Percentiles rank a stretch among this genome's conserved stretches.
These are phyloP conservation scores for Arabidopsis hybrid DNA, from an alignment of 441 rosid genomes.

Conservation along the genomic window DNA sequence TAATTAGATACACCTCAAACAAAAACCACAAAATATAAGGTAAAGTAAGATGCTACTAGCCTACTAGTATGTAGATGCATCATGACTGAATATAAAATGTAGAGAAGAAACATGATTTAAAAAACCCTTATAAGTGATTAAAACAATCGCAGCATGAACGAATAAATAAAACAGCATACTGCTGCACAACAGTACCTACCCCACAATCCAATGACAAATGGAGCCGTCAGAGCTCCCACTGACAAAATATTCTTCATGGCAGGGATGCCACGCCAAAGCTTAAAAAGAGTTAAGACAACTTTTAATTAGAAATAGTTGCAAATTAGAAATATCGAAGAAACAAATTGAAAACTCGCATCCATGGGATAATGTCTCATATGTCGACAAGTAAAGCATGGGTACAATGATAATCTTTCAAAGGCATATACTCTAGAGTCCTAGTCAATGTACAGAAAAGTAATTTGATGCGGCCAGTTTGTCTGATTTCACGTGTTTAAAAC, in stretches of 20 bases:
- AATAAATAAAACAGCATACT: not conserved
- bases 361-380: not conserved
- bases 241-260: slow-evolving; percentile 97
- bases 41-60: slow-evolving; percentile 6
- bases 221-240: slow-evolving; percentile 97
- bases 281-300: not conserved
- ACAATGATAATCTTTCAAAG: slow-evolving; percentile 16
- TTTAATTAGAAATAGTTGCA: slow-evolving; percentile 25
- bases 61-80: not conserved
- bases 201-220: slow-evolving; percentile 97
- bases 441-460: slow-evolving; percentile 8
- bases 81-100: not conserved
- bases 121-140: slow-evolving; percentile 6
- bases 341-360: slow-evolving; percentile 10
- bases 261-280: slow-evolving; percentile 99
- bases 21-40: slow-evolving; percentile 14
- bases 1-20: slow-evolving; percentile 26
- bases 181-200: slow-evolving; percentile 54
- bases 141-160: not conserved
- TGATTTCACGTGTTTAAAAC: slow-evolving; percentile 18
- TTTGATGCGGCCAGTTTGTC: not conserved
- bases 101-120: slow-evolving; percentile 28
- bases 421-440: slow-evolving; percentile 3
- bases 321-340: slow-evolving; percentile 19
- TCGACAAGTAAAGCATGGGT: slow-evolving; percentile 7